Base-by-base conservation (phyloP, 192 early-diverging fungal genomes). In the Mortierella alpina region DNA sequence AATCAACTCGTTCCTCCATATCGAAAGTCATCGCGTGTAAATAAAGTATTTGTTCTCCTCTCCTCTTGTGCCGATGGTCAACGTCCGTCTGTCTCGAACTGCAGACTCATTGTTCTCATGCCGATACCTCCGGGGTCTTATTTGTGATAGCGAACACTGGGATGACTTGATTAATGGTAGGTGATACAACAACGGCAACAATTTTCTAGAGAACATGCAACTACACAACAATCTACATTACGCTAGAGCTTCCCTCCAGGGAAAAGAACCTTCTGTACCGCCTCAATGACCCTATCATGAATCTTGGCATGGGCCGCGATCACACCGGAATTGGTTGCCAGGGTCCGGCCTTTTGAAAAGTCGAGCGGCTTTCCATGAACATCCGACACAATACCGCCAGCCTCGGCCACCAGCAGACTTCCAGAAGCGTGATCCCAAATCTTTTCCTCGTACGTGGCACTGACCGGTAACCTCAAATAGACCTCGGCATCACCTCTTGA, bases 351-450 rank as follows among this genome's bases (percentile, higher is more conserved):
- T 18, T 88, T 68, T 17, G 96, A 93, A 68, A 98, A 99, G 77
- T 98, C 96, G 59, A 99, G 86, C 11, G 90, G 88, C 64, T 93
- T 89, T 41, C 96, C 96, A 65, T 90, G 58, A 31, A 97, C 78
- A 74, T 98, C 97, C 12, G 92, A 88, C 5, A 98, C 90, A 31
- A 87, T 87, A 41, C 98, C 98, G 4, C 98, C 98, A 23, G 97
- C 95, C 77, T 99, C 98, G 9, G 87, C 74, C n/a, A 99, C 90
- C 64, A 99, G 80, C 11, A 99, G 82, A 69, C 89, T 89, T 17
- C 98, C 98, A 5, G 94, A 93, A 49, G 95, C 98, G 85, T 99
- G 98, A 83, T 99, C 98, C 98, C 98, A 99, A 79, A 98, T 99
- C 87, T 98, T 99, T 70, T 99, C 98, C 52, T 92, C 89, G 78